A percentile compares a stretch with the other conserved stretches of the same genome.
These are phyloP conservation scores for Epichloe festucae DNA, from an alignment of 2,329 filamentous ascomycete genomes.

Conservation along the genomic window DNA sequence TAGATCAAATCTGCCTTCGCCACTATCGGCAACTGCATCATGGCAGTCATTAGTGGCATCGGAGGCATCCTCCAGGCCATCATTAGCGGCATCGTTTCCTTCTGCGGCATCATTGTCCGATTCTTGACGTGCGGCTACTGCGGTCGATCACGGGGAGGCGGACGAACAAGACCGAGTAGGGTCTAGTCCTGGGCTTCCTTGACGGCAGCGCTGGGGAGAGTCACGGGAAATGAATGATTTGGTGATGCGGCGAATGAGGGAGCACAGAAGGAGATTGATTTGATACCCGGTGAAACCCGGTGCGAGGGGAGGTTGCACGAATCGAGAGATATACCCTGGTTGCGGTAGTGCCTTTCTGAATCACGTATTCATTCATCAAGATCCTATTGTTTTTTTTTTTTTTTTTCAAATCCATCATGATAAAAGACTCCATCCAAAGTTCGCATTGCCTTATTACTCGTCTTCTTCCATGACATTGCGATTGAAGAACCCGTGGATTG, in stretches of 20 bases:
- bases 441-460: slow-evolving; percentile 10
- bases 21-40: slow-evolving; percentile 53
- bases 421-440: neutral
- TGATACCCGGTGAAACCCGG: slow-evolving; percentile 5
- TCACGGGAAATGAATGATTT: neutral
- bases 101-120: slow-evolving; percentile 53
- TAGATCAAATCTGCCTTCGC: slow-evolving; percentile 47
- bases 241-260: neutral
- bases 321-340: slow-evolving; percentile 4
- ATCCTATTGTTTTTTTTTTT: slow-evolving; percentile 1
- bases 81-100: slow-evolving; percentile 50
- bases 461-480: slow-evolving; percentile 43
- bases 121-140: slow-evolving; percentile 45
- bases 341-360: neutral
- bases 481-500: slow-evolving; percentile 72
- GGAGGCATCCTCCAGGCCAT: slow-evolving; percentile 52
- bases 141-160: slow-evolving; percentile 11
- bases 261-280: neutral
- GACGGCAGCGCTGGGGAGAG: neutral
- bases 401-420: neutral
- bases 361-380: slow-evolving; percentile 2
- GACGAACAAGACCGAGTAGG: slow-evolving; percentile 12
- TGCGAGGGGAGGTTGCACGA: neutral
- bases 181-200: slow-evolving; percentile 7
- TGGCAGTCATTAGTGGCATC: slow-evolving; percentile 56